Conservation (phyloP, 1,284 basidiomycete genomes). For the Microbotryomycetes sp. region DNA sequence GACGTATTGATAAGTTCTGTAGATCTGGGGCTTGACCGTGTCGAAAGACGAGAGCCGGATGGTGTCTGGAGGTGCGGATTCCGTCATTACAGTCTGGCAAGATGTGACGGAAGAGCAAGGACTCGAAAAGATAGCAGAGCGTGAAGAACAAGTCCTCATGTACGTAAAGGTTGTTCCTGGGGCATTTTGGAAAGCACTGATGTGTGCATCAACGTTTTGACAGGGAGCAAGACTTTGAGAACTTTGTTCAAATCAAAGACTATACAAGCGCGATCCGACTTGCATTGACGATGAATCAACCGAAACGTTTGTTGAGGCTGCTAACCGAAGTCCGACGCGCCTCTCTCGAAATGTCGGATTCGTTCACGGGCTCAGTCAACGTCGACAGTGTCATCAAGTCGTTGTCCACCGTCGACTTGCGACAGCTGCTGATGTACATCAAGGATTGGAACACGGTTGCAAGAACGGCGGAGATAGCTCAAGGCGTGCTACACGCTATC, state of each 20-base stretch:
- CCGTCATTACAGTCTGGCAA: conserved; percentile 85
- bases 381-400: conserved; percentile 76
- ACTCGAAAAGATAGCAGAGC: conserved; percentile 59
- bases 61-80: conserved; percentile 90
- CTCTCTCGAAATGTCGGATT: conserved; percentile 10
- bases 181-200: neutral
- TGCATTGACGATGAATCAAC: conserved; percentile 86
- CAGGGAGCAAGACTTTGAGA: conserved; percentile 91
- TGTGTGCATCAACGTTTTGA: neutral
- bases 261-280: conserved; percentile 85
- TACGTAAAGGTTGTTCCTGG: no score
- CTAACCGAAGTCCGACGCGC: conserved; percentile 58
- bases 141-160: conserved; percentile 67
- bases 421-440: conserved; percentile 71
- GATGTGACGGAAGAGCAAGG: conserved; percentile 79
- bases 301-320: conserved; percentile 72
- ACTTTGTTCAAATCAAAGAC: conserved; percentile 79
- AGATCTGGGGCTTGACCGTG: conserved; percentile 89
- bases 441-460: conserved; percentile 91
- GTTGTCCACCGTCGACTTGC: conserved; percentile 64
- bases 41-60: conserved; percentile 69
- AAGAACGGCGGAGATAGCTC: conserved; percentile 76
- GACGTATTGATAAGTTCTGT: conserved; percentile 2
- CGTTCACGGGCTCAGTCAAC: conserved; percentile 57
- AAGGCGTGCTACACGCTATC: conserved; percentile 73